Evolutionary conservation across 768 basidiomycete species (phyloP), one percentile per base, ranked within the genome.

Genomic region (Lactifluus pinguis): DNA sequence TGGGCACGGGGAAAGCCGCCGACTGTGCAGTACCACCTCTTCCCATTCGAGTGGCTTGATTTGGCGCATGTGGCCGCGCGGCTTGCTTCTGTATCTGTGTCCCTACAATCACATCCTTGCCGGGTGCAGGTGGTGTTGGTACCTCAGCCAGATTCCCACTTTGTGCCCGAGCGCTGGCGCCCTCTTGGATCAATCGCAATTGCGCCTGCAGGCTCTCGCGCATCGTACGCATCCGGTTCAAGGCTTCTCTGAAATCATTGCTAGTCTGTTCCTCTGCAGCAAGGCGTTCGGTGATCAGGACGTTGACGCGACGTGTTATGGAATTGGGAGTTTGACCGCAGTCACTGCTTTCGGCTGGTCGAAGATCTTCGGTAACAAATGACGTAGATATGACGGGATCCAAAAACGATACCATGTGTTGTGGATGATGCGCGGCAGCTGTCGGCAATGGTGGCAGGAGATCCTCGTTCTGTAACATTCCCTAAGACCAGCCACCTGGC

Each of bases 271-370:
- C 52, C 56, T 62, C 61, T 54, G 56, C 61, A 42, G 56, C 56
- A 41, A 62, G 61, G 61, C 61, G 57, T 62, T 62, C 57, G 4
- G 61, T 58, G 61, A 62, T 62, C 61, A 58, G 47, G 57, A 49
- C 34, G 57, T 58, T 53, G 55, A 53, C 41, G 51, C 56, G 57
- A 34, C 29, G 57, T 49, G 61, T 53, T 32, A 48, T 19, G 29
- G 52, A 62, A 15, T 53, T 29, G 57, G 48, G 36, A 15, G 14
- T 15, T 38, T 36, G 56, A 54, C n/a, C 52, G 61, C 61, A 62
- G 61, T 58, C 56, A 47, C 56, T 58, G 21, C 17, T 49, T 58
- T 21, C 17, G 39, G 57, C 15, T 41, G 14, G 47, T 58, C 52
- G 56, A 58, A 34, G 61, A 62, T 62, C 61, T n/a, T 30, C 32